phyloP scores from a whole-genome alignment of 2,329 filamentous ascomycete species.

The Penicillium italicum region DNA sequence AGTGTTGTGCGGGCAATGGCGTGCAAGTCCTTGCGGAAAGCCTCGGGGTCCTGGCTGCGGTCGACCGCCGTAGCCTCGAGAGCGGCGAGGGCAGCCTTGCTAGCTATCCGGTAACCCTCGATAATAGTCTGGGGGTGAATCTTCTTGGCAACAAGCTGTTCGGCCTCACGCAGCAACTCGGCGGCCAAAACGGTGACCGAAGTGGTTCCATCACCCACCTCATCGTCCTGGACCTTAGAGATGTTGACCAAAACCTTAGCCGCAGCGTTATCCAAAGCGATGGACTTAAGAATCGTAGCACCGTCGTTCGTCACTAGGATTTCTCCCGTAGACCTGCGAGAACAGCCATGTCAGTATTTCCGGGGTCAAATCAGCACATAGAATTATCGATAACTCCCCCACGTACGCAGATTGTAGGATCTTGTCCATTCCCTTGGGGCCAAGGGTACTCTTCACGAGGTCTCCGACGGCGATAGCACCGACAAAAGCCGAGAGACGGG shows the following conservation, averaged over 20 bases:
- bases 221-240: conserved; percentile 98
- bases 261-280: conserved; percentile 95
- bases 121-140: conserved; percentile 99
- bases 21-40: conserved; percentile 84
- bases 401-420: conserved; percentile 90
- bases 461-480: conserved; percentile 97
- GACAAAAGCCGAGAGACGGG: conserved; percentile 95
- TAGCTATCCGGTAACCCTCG: conserved; percentile 97
- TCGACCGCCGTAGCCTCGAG: conserved; percentile 82
- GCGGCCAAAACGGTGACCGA: conserved; percentile 95
- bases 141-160: conserved; percentile 96
- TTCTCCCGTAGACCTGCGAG: conserved; percentile 76
- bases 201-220: conserved; percentile 96
- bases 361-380: conserved; percentile 15
- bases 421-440: conserved; percentile 99
- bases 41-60: conserved; percentile 76
- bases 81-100: conserved; percentile 77
- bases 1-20: conserved; percentile 92
- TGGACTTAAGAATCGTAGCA: conserved; percentile 96
- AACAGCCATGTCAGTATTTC: conserved; percentile 15
- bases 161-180: conserved; percentile 90
- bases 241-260: conserved; percentile 99
- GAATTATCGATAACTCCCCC: conserved; percentile 7
- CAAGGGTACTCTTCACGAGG: conserved; percentile 93
- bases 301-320: conserved; percentile 99